Evolutionary conservation across 306 rosid species (phyloP).

Genomic region (Carpinus viminea): DNA sequence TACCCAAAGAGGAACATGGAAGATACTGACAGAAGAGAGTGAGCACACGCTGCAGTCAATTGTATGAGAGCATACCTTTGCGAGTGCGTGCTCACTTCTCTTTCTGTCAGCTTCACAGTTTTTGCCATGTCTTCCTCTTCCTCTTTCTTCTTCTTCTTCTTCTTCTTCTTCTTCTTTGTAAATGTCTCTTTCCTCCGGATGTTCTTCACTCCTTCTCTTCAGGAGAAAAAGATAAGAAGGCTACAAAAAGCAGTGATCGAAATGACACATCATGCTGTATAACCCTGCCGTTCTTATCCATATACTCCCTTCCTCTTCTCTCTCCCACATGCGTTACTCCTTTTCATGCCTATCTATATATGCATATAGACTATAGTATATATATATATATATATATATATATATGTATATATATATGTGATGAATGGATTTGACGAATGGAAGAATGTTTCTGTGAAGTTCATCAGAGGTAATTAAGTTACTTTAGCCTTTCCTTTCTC

Average conservation of each 20-base stretch:
- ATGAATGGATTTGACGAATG: neutral
- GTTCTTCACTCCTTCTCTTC: neutral
- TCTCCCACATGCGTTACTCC: neutral
- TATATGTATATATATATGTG: too few species aligned
- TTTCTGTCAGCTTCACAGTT: conserved; percentile 51
- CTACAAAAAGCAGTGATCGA: conserved; percentile 4
- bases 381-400: too few species aligned
- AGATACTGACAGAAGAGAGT: conserved; percentile 95
- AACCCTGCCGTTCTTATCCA: neutral
- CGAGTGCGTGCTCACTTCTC: conserved; percentile 72
- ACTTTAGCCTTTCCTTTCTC: neutral
- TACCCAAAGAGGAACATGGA: neutral
- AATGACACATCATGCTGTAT: conserved; percentile 5
- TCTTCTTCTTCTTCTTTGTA: too few species aligned
- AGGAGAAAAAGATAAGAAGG: neutral
- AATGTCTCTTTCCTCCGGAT: neutral
- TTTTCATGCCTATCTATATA: neutral
- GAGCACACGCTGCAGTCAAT: conserved; percentile 67
- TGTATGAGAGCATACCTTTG: conserved; percentile 57
- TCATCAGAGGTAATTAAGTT: neutral
- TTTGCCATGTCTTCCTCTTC: neutral
- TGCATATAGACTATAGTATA: too few species aligned
- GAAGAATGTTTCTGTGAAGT: neutral
- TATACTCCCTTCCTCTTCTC: neutral
- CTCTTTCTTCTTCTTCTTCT: neutral